Evolutionary conservation across 2,329 filamentous ascomycete genomes (phyloP).

Genomic region (Cyphellophora attinorum): DNA sequence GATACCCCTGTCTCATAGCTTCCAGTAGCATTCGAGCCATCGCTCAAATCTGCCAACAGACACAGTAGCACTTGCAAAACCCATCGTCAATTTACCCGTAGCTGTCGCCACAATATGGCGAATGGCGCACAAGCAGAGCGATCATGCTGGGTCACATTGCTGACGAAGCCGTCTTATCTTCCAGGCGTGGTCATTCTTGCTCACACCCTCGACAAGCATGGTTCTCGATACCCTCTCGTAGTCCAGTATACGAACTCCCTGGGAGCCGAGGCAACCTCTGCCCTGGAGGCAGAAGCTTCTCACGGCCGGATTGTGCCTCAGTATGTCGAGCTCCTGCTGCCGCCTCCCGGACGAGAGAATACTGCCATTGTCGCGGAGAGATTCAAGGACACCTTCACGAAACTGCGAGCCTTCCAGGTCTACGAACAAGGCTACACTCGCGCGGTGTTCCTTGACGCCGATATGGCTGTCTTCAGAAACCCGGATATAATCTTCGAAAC

Average conservation of each 20-base stretch:
- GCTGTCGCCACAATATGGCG: no score
- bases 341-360: slow-evolving; percentile 22
- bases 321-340: slow-evolving; percentile 31
- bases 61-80: no score
- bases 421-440: slow-evolving; percentile 25
- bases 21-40: no score
- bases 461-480: slow-evolving; percentile 38
- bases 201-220: slow-evolving; percentile 37
- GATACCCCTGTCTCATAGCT: no score
- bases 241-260: slow-evolving; percentile 40
- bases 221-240: slow-evolving; percentile 37
- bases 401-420: slow-evolving; percentile 44
- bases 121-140: no score
- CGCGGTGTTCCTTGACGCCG: slow-evolving; percentile 43
- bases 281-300: slow-evolving; percentile 32
- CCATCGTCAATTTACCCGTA: no score
- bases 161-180: slow-evolving; percentile 43
- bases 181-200: slow-evolving; percentile 43
- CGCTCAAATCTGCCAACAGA: no score
- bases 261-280: slow-evolving; percentile 27
- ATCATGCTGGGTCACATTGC: slow-evolving; percentile 39
- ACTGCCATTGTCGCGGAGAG: slow-evolving; percentile 38
- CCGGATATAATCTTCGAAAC: slow-evolving; percentile 37
- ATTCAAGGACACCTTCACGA: slow-evolving; percentile 47
- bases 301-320: slow-evolving; percentile 31